Evolutionary conservation across 2,329 filamentous ascomycete species (phyloP).

Genomic region (Blumeria hordei): DNA sequence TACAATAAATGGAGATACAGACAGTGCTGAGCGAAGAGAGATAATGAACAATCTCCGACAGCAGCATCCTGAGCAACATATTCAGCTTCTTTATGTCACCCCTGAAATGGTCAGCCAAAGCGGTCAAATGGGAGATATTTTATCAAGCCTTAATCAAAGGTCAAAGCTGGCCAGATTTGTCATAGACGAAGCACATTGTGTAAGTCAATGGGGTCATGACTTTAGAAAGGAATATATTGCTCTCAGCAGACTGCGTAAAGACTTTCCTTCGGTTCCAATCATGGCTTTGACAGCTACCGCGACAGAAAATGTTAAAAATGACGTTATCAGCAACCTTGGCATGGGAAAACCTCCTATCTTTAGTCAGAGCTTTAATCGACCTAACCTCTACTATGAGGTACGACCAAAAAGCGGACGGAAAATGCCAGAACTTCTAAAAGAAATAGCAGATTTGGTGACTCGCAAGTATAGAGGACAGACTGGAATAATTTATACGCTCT

Average conservation of each 20-base stretch:
- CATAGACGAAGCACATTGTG: slow-evolving; percentile 97
- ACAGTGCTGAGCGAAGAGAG: slow-evolving; percentile 32
- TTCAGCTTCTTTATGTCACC: slow-evolving; percentile 83
- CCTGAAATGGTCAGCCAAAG: slow-evolving; percentile 92
- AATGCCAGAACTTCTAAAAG: slow-evolving; percentile 24
- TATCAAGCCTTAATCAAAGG: slow-evolving; percentile 43
- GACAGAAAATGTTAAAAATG: slow-evolving; percentile 74
- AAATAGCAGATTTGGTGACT: slow-evolving; percentile 43
- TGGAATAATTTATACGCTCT: slow-evolving; percentile 85
- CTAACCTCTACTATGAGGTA: slow-evolving; percentile 80
- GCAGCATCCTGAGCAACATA: slow-evolving; percentile 42
- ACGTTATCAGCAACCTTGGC: slow-evolving; percentile 76
- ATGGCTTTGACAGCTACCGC: slow-evolving; percentile 94
- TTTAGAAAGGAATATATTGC: slow-evolving; percentile 91
- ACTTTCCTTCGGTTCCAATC: slow-evolving; percentile 58
- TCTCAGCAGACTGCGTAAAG: slow-evolving; percentile 46
- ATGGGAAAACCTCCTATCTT: slow-evolving; percentile 58
- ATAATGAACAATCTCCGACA: slow-evolving; percentile 42
- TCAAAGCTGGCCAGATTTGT: slow-evolving; percentile 68
- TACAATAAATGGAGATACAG: slow-evolving; percentile 57
- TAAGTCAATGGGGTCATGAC: slow-evolving; percentile 97
- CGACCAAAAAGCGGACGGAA: slow-evolving; percentile 38
- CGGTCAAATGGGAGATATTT: slow-evolving; percentile 34
- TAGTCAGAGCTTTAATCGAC: slow-evolving; percentile 88
- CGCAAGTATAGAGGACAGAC: slow-evolving; percentile 43